phyloP scores from a whole-genome alignment of 495 filamentous ascomycete species.

The Penicillium paradoxum region DNA sequence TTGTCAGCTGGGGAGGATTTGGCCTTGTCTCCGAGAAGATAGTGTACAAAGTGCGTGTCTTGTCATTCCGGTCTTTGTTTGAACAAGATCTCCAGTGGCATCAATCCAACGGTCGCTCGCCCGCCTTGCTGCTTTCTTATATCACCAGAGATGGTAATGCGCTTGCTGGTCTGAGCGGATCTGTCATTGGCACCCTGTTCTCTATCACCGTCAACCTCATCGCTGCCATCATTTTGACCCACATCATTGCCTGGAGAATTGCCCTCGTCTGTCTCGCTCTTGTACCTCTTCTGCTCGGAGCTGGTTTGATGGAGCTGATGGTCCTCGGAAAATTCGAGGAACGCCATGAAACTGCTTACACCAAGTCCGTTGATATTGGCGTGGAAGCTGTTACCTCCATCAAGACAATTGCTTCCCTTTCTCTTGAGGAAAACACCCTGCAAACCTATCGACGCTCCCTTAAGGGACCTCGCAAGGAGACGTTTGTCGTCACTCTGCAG shows the following conservation, averaged over 20 bases:
- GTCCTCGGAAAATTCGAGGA: conserved; percentile 51
- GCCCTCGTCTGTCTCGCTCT: conserved; percentile 33
- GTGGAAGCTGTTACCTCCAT: conserved; percentile 48
- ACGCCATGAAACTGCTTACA: conserved; percentile 49
- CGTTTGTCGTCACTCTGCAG: conserved; percentile 37
- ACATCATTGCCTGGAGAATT: conserved; percentile 38
- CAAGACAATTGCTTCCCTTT: conserved; percentile 47
- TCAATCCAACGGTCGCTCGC: conserved; percentile 36
- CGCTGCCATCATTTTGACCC: conserved; percentile 32
- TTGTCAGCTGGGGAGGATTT: conserved; percentile 42
- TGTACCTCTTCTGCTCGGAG: conserved; percentile 37
- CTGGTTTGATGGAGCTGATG: conserved; percentile 46
- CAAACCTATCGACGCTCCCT: conserved; percentile 32
- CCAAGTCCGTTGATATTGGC: conserved; percentile 43
- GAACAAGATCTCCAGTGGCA: conserved; percentile 50
- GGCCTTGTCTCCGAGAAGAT: conserved; percentile 47
- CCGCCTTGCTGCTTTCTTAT: conserved; percentile 37
- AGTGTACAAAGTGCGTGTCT: conserved; percentile 39
- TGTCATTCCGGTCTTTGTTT: conserved; percentile 45
- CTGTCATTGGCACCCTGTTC: conserved; percentile 38
- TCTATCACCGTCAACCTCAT: conserved; percentile 38
- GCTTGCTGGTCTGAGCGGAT: conserved; percentile 41
- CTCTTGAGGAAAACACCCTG: conserved; percentile 37
- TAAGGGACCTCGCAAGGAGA: conserved; percentile 41
- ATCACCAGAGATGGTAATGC: conserved; percentile 45